Percentiles rank a stretch among this genome's conserved stretches.
Evolutionary conservation across 2,329 filamentous ascomycete species (phyloP).

Genomic region (Fusarium devonianum): DNA sequence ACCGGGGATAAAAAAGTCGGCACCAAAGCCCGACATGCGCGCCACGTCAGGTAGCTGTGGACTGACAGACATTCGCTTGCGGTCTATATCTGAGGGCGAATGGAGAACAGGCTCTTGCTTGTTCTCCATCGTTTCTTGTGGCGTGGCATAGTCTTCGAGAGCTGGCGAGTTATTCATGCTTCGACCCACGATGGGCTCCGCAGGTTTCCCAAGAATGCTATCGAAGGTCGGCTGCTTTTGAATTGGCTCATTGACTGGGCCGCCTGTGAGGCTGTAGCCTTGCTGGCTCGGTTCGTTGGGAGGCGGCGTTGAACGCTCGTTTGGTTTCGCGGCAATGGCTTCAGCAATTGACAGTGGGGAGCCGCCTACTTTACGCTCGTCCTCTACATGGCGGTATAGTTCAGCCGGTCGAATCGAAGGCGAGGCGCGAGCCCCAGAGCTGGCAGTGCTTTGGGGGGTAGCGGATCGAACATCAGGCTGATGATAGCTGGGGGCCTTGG

Average conservation of each 20-base stretch:
- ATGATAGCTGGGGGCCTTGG: constrained; percentile 25
- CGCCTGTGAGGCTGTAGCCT: constrained; percentile 4
- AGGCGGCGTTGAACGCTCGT: constrained; percentile 42
- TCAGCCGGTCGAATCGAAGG: constrained; percentile 78
- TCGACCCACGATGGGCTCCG: constrained; percentile 9
- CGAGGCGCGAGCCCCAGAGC: constrained; percentile 54
- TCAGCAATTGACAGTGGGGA: constrained; percentile 65
- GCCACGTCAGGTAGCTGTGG: constrained; percentile 65
- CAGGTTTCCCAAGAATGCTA: constrained; percentile 33
- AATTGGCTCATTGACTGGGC: constrained; percentile 7
- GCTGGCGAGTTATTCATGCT: constrained; percentile 3
- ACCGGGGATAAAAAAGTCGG: constrained; percentile 61
- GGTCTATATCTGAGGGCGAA: constrained; percentile 25
- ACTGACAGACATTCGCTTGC: constrained; percentile 56
- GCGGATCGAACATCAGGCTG: constrained; percentile 36
- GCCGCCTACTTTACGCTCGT: constrained; percentile 65
- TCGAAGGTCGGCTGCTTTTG: constrained; percentile 35
- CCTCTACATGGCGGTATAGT: constrained; percentile 75
- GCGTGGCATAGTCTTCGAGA: not conserved
- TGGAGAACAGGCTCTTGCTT: constrained; percentile 18
- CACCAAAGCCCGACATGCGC: constrained; percentile 67
- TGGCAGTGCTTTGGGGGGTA: constrained; percentile 34
- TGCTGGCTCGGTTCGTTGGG: constrained; percentile 14
- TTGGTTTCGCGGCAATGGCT: constrained; percentile 50
- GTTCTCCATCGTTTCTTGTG: constrained; percentile 2